Percentiles rank a stretch among this genome's conserved stretches.
Evolutionary conservation across 2,329 filamentous ascomycete genomes (phyloP).

Genomic region (Bipolaris victoriae): DNA sequence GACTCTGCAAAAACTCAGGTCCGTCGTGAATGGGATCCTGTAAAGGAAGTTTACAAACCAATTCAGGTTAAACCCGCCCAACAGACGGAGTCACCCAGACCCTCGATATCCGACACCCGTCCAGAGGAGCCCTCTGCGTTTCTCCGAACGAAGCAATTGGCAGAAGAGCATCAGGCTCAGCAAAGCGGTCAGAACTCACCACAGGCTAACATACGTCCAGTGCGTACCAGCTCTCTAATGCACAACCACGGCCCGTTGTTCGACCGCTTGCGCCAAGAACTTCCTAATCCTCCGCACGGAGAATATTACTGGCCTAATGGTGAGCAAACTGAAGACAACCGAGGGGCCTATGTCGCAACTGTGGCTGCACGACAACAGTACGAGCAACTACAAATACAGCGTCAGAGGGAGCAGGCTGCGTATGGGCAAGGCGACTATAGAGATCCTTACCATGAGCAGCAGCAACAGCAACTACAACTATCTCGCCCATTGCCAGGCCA

Average conservation of each 20-base stretch:
- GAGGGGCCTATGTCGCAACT: slow-evolving; percentile 25
- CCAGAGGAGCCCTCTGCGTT: slow-evolving; percentile 32
- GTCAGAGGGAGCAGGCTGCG: slow-evolving; percentile 4
- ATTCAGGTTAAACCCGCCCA: slow-evolving; percentile 20
- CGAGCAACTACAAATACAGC: slow-evolving; percentile 9
- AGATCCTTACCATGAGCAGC: slow-evolving; percentile 10
- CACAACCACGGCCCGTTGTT: slow-evolving; percentile 3
- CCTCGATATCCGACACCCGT: slow-evolving; percentile 7
- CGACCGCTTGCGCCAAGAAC: slow-evolving; percentile 20
- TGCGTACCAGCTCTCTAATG: slow-evolving; percentile 3
- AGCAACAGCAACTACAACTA: slow-evolving; percentile 12
- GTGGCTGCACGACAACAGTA: slow-evolving; percentile 21
- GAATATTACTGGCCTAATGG: slow-evolving; percentile 37
- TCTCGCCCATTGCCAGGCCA: slow-evolving; percentile 2
- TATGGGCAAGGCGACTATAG: slow-evolving; percentile 2
- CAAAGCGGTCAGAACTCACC: slow-evolving; percentile 10
- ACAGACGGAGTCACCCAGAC: slow-evolving; percentile 10
- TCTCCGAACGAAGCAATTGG: slow-evolving; percentile 29
- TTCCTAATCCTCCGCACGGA: slow-evolving; percentile 21
- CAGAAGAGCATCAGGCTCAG: slow-evolving; percentile 28
- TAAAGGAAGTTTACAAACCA: slow-evolving; percentile 22
- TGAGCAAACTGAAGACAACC: slow-evolving; percentile 13
- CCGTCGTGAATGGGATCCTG: slow-evolving; percentile 24
- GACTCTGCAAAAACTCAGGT: slow-evolving; percentile 21
- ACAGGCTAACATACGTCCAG: slow-evolving; percentile 11